These are phyloP conservation scores for Backusella luteola DNA, from an alignment of 192 early-diverging fungal genomes.

Conservation along the genomic window DNA sequence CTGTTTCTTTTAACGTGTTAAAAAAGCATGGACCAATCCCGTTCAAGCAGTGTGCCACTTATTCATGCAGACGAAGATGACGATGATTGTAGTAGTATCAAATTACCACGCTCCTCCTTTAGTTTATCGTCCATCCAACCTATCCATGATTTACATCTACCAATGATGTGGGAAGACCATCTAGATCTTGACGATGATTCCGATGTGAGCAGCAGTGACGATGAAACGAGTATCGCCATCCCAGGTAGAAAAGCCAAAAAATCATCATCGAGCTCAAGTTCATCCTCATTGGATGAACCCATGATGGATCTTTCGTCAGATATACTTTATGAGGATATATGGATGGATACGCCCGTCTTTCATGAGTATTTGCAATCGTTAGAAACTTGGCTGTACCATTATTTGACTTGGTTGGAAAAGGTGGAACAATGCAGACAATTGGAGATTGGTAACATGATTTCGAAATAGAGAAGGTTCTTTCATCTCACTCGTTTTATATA, in stretches of 20 bases:
- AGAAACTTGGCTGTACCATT: conserved; percentile 15
- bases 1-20: neutral
- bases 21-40: conserved; percentile 1
- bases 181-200: neutral
- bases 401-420: conserved; percentile 16
- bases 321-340: conserved; percentile 14
- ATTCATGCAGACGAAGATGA: conserved; percentile 12
- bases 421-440: conserved; percentile 22
- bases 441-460: conserved; percentile 2
- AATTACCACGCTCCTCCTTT: conserved; percentile 8
- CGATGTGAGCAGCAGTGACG: neutral
- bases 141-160: neutral
- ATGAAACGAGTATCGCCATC: conserved; percentile 10
- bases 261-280: neutral
- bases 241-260: conserved; percentile 4
- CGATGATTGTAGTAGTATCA: neutral
- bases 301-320: conserved; percentile 11
- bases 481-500: neutral
- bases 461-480: neutral
- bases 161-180: neutral
- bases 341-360: conserved; percentile 16
- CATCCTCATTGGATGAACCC: neutral
- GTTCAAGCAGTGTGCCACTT: conserved; percentile 15
- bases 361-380: conserved; percentile 10
- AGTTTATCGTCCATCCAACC: conserved; percentile 13